Evolutionary conservation across 768 basidiomycete genomes (phyloP), one percentile per base, ranked within the genome.

Genomic region (Suillus spraguei): DNA sequence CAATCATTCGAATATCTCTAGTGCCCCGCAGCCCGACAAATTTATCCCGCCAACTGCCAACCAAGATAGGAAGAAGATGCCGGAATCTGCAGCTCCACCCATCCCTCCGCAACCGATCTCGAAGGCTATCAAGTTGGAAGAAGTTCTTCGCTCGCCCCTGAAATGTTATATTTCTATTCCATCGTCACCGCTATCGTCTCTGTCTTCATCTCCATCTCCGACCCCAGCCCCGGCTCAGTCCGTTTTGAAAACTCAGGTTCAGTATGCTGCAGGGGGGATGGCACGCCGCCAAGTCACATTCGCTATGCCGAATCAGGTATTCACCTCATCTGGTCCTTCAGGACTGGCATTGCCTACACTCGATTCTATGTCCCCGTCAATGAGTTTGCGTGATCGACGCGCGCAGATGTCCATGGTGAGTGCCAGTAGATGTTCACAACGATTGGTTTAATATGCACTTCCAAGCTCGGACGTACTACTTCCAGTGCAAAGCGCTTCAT

Each of bases 381-480:
- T 75, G 73, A 75, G 74, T 56, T 53, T 75, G 35, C 74, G 74
- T 16, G 74, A 72, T 49, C 71, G 74, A 4, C 71, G 71, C 8
- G 75, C 74, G 1, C 74, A 76, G 28, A 74, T 75, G 49, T 67
- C 66, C 20, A 56, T 47, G 60, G 74, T 74, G 56, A 65, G 74
- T 68, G 28, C 41, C 52, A 58, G 56, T 59, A 33, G 4, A 28
- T 17, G 13, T 60, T 63, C 56, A 38, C 38, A n/a, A 14, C 16
- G 5, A 24, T 33, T 42, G 22, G 20, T n/a, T 54, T 5, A 36
- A 46, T 33, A 49, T 20, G 3, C 28, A 33, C n/a, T 63, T 67
- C 55, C 49, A 65, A 75, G 74, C 62, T 69, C 63, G 67, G 70
- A 46, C 71, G 67, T 50, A 59, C 68, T 22, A 13, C 59, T 41